Conservation (phyloP, 495 filamentous ascomycete species). For the Annulohypoxylon moriforme region DNA sequence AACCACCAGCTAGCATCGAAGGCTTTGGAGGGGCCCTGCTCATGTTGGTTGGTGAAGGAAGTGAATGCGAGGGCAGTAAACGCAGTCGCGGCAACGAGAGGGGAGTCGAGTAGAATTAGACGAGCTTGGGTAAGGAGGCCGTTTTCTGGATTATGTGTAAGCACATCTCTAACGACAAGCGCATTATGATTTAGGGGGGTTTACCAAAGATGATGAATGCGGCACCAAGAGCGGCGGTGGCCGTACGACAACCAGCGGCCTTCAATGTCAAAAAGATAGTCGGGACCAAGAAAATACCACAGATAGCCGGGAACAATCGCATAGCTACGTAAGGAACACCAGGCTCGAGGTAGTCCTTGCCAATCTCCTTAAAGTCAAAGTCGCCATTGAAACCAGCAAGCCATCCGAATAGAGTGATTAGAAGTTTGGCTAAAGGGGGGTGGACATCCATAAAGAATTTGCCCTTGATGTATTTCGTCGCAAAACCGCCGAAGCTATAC, state of each 20-base stretch:
- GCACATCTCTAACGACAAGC: slow-evolving; percentile 26
- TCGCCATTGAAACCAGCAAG: slow-evolving; percentile 93
- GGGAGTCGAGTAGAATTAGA: slow-evolving; percentile 94
- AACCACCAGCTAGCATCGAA: slow-evolving; percentile 96
- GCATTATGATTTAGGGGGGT: slow-evolving; percentile 30
- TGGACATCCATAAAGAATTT: slow-evolving; percentile 99
- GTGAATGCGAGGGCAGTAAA: slow-evolving; percentile 91
- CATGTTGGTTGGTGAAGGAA: slow-evolving; percentile 96
- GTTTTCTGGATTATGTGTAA: slow-evolving; percentile 72
- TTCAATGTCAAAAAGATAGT: slow-evolving; percentile 95
- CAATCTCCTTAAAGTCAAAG: slow-evolving; percentile 99
- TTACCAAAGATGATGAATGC: slow-evolving; percentile 89
- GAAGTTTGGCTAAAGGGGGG: slow-evolving; percentile 94
- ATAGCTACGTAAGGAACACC: slow-evolving; percentile 97
- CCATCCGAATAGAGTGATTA: slow-evolving; percentile 95
- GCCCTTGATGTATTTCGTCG: slow-evolving; percentile 98
- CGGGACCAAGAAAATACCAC: slow-evolving; percentile 86
- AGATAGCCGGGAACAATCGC: slow-evolving; percentile 89
- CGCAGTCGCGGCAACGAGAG: slow-evolving; percentile 91
- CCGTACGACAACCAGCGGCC: slow-evolving; percentile 87
- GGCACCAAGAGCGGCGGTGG: slow-evolving; percentile 83
- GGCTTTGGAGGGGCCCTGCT: slow-evolving; percentile 86
- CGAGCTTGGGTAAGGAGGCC: slow-evolving; percentile 94
- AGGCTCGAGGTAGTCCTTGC: slow-evolving; percentile 96
- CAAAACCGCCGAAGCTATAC: slow-evolving; percentile 92